These are phyloP conservation scores for Magnolia officinalis DNA, from an alignment of 164 flowering plant genomes.

Conservation along the genomic window DNA sequence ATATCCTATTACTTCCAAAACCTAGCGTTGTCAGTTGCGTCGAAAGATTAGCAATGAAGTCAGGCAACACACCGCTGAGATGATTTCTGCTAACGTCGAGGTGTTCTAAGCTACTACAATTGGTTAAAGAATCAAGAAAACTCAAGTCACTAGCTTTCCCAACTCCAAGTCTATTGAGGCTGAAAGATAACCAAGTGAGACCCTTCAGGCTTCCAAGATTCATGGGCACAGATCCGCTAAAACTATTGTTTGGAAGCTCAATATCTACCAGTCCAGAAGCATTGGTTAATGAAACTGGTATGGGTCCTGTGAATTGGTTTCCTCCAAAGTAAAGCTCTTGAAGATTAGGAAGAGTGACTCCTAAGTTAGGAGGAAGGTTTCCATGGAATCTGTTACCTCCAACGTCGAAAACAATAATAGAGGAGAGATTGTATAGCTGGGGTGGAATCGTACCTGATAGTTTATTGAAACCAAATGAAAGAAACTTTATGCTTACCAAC, in stretches of 20 bases:
- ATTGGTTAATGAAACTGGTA: conserved; percentile 46
- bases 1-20: conserved; percentile 18
- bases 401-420: neutral
- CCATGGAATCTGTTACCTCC: conserved; percentile 24
- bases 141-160: conserved; percentile 17
- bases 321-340: conserved; percentile 15
- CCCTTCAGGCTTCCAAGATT: neutral
- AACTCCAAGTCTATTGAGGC: neutral
- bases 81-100: conserved; percentile 15
- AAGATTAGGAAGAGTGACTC: conserved; percentile 33
- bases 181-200: neutral
- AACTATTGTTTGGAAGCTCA: conserved; percentile 24
- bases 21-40: neutral
- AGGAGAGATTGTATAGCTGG: neutral
- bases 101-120: conserved; percentile 20
- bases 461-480: neutral
- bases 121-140: conserved; percentile 29
- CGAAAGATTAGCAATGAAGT: conserved; percentile 26
- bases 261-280: conserved; percentile 26
- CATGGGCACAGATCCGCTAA: conserved; percentile 12
- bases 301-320: conserved; percentile 37
- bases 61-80: conserved; percentile 13
- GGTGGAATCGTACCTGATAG: neutral
- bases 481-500: neutral
- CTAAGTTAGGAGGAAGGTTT: conserved; percentile 11